A percentile compares a stretch with the other conserved stretches of the same genome.
phyloP scores from a whole-genome alignment of 2,329 filamentous ascomycete species.

The Claviceps capensis region DNA sequence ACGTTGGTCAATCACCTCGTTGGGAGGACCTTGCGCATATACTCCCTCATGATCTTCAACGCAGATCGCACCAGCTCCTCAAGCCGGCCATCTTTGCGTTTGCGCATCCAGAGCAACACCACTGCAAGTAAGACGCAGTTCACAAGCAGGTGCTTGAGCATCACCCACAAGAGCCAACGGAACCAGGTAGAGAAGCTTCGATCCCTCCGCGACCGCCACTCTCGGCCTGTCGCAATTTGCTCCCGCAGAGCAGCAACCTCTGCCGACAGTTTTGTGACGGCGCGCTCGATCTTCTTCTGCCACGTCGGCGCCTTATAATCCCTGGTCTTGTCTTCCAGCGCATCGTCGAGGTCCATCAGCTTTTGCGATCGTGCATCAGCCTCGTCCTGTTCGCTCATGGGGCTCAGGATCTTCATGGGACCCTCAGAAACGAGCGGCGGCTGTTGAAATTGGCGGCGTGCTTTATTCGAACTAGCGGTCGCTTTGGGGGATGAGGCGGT shows the following conservation, averaged over 20 bases:
- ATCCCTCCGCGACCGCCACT: constrained; percentile 53
- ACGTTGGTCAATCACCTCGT: constrained; percentile 26
- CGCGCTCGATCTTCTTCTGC: constrained; percentile 71
- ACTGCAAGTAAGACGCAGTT: constrained; percentile 55
- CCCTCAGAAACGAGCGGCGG: constrained; percentile 35
- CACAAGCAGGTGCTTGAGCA: constrained; percentile 58
- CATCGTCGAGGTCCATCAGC: constrained; percentile 31
- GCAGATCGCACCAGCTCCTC: constrained; percentile 61
- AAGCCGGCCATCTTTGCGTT: constrained; percentile 54
- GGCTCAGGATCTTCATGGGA: constrained; percentile 60
- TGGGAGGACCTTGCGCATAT: constrained; percentile 43
- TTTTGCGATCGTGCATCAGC: constrained; percentile 41
- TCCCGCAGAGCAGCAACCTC: constrained; percentile 87
- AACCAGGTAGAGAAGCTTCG: constrained; percentile 56
- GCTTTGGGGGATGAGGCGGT: constrained; percentile 42
- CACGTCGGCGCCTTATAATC: constrained; percentile 43
- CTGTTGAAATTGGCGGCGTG: constrained; percentile 30
- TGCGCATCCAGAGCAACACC: constrained; percentile 58
- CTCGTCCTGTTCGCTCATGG: constrained; percentile 74
- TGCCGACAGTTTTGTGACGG: constrained; percentile 77
- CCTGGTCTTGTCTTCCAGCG: constrained; percentile 26
- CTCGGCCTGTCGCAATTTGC: constrained; percentile 66
- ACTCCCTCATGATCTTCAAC: constrained; percentile 43
- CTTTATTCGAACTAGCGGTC: constrained; percentile 16
- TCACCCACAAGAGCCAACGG: constrained; percentile 54